Base-by-base conservation (phyloP, 441 rosid species). In the Brassica hybrid region DNA sequence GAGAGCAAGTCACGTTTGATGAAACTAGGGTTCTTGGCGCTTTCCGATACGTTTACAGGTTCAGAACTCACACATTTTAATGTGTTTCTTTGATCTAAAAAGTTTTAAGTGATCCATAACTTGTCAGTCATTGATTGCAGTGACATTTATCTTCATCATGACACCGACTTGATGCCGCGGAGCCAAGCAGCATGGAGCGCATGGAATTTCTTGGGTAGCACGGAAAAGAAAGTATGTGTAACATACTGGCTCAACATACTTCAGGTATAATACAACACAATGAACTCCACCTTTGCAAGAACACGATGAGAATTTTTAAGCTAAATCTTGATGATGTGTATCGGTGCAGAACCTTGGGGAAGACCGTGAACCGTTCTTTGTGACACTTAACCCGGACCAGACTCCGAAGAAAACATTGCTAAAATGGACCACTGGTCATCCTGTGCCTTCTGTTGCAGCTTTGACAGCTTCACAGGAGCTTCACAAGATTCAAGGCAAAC, bases 241-340 rank as follows among this genome's bases (percentile, higher is more conserved):
- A 95, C 99, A 18, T 93, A 93, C 85, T 95, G 98, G 98, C 96
- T 95, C 62, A 85, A 95, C 79, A 84, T 88, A 76, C 94, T 95
- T 76, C 98, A 94, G 99, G 98, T 92, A 56, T 54, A 86, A 48
- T 19, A 4, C 68, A 34, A 5, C 12, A 27, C 7, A 25, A 3
- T 21, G 0, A 10, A 23, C 16, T 27, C 10, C 9, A 1, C 41
- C 6, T 67, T 75, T 13, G 6, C 43, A 73, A 73, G 48, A 7
- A 13, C 34, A 61, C 12, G 10, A 38, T 60, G 27, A 54, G 59
- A 27, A 1, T 7, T 34, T 60, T 32, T 7, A 50, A 43, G 48
- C 32, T 62, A 48, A 34, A 38, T 54, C 56, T 66, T 62, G 71
- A 77, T 66, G 23, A 18, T 36, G 45, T 34, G 65, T 74, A 16